Conservation (phyloP, 192 early-diverging fungal species). For the Coemansia sp. region DNA sequence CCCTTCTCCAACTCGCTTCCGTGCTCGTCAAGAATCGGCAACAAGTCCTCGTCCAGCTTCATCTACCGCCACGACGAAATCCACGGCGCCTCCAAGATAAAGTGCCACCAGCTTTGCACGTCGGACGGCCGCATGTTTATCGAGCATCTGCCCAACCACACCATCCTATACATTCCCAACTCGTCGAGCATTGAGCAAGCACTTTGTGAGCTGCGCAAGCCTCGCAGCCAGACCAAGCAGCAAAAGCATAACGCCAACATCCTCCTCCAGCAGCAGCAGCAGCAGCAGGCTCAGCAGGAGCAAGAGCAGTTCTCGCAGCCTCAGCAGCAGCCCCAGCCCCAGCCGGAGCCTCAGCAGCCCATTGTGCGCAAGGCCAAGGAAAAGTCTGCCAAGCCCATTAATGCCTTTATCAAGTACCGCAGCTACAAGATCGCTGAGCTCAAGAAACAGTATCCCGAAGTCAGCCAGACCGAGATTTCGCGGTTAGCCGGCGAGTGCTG, state of each 20-base stretch:
- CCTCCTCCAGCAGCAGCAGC: background rate
- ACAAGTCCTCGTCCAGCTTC: slow-evolving; percentile 21
- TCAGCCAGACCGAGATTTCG: slow-evolving; percentile 55
- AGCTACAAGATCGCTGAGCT: slow-evolving; percentile 56
- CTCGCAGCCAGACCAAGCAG: slow-evolving; percentile 16
- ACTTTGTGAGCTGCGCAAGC: slow-evolving; percentile 28
- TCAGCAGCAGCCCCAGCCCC: slow-evolving; percentile 1
- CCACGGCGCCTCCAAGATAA: slow-evolving; percentile 22
- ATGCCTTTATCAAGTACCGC: slow-evolving; percentile 57
- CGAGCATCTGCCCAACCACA: slow-evolving; percentile 52
- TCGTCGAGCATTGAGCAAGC: slow-evolving; percentile 33
- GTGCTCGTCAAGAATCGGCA: slow-evolving; percentile 23
- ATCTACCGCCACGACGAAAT: slow-evolving; percentile 48
- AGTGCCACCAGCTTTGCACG: slow-evolving; percentile 42
- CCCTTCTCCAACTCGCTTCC: slow-evolving; percentile 8
- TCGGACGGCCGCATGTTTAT: slow-evolving; percentile 45
- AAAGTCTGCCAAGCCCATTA: slow-evolving; percentile 56
- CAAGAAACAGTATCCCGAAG: slow-evolving; percentile 46
- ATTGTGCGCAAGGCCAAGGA: slow-evolving; percentile 42
- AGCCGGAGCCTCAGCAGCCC: slow-evolving; percentile 12
- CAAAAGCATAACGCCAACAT: slow-evolving; percentile 12
- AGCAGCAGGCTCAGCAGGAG: slow-evolving; percentile 9
- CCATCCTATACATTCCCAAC: slow-evolving; percentile 38
- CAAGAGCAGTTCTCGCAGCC: slow-evolving; percentile 6
- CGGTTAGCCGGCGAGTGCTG: slow-evolving; percentile 55